Percentiles rank a stretch among this genome's conserved stretches.
phyloP scores from a whole-genome alignment of 306 rosid genomes.

The Dryas octopetala region DNA sequence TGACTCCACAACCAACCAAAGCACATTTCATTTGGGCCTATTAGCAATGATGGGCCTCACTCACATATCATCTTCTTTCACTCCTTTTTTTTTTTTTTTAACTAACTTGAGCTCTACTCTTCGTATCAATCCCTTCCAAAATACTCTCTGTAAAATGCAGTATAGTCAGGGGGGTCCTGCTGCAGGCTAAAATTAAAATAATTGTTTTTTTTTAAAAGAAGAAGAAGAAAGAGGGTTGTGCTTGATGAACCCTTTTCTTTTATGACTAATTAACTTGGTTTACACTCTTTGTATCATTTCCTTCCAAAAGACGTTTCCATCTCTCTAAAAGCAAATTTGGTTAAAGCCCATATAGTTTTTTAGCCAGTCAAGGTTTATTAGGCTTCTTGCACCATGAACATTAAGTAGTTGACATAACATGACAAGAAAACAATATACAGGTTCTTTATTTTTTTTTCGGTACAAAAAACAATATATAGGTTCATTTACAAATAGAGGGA shows the following conservation, averaged over 20 bases:
- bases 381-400: conserved; percentile 33
- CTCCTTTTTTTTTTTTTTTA: background rate
- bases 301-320: conserved; percentile 43
- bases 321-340: conserved; percentile 30
- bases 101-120: conserved; percentile 65
- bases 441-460: too few relatives aligned
- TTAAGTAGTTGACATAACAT: background rate
- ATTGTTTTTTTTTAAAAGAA: background rate
- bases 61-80: conserved; percentile 9
- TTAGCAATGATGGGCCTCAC: conserved; percentile 54
- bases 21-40: conserved; percentile 52
- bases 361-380: conserved; percentile 38
- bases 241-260: conserved; percentile 22
- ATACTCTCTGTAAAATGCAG: conserved; percentile 47
- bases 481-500: too few relatives aligned
- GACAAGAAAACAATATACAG: too few relatives aligned
- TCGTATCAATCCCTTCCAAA: conserved; percentile 70
- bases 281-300: conserved; percentile 69
- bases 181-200: conserved; percentile 8
- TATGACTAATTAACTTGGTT: conserved; percentile 57
- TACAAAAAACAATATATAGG: too few relatives aligned
- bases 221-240: conserved; percentile 14
- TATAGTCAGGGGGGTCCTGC: conserved; percentile 24
- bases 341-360: conserved; percentile 20
- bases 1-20: conserved; percentile 65